These are phyloP conservation scores for Eutrema heterophyllum DNA, from an alignment of 345 rosid species.

Conservation along the genomic window DNA sequence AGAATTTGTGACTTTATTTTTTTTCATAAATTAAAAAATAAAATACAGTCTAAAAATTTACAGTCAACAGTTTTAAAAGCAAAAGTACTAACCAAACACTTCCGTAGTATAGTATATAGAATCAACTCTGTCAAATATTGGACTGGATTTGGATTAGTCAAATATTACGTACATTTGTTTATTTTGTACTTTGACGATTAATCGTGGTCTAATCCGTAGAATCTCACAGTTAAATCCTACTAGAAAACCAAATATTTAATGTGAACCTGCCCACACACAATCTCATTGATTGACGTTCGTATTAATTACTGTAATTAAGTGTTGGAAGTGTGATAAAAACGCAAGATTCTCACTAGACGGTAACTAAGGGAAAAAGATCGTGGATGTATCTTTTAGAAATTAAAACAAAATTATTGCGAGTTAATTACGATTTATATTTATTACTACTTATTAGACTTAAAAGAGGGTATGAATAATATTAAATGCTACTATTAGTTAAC, in stretches of 20 bases:
- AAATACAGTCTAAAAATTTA: too few species aligned
- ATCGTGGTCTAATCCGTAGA: background rate
- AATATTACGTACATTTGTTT: background rate
- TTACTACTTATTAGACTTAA: background rate
- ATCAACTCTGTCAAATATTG: background rate
- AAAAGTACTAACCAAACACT: too few species aligned
- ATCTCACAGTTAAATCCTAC: background rate
- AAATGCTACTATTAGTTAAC: background rate
- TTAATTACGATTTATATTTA: background rate
- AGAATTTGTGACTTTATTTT: too few species aligned
- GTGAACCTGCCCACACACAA: slow-evolving; percentile 7
- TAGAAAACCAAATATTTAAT: background rate
- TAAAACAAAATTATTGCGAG: background rate
- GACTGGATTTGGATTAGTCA: background rate
- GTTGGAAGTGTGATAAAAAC: slow-evolving; percentile 5
- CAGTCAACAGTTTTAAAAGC: too few species aligned
- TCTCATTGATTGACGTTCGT: slow-evolving; percentile 13
- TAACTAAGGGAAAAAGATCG: background rate
- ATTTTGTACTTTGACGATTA: background rate
- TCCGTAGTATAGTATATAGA: too few species aligned
- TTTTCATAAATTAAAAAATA: too few species aligned
- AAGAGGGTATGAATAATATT: background rate
- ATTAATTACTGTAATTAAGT: background rate
- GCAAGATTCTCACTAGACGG: background rate
- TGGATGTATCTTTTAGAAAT: background rate